Base-by-base conservation (phyloP, 768 basidiomycete species). In the Solioccasus polychromus region DNA sequence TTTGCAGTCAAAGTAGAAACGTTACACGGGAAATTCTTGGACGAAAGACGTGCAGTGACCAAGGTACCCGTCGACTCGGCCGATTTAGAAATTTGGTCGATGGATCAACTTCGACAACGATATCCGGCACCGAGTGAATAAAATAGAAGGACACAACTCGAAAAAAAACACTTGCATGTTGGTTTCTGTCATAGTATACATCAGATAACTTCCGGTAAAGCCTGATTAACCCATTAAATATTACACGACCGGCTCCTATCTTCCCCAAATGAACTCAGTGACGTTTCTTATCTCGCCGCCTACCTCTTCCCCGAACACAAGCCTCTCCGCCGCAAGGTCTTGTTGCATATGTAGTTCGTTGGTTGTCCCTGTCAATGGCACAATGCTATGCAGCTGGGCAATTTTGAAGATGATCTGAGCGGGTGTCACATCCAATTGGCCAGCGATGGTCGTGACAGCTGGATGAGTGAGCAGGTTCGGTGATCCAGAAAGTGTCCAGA, bases 401-500 rank as follows among this genome's bases (percentile, higher is more conserved):
- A 91, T 66, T 58, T 76, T 80, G 68, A 80, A 92, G 8, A 89
- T 60, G 0, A 75, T 74, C 59, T 91, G 88, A 34, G 80, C 76
- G 7, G 78, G 72, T 0, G 87, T 85, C 47, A 79, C 72, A 1
- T 69, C 63, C 20, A 77, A 68, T 19, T 64, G 68, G 15, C 69
- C 47, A 0, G 81, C 76, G 12, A 85, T 66, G 4, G 66, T 52
- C 15, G 63, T 52, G 5, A 85, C 57, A 2, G 68, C 59, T 0
- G 74, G 76, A 57, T 82, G 75, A 4, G 60, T 43, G 5, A 90
- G 68, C 8, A 91, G 68, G 14, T 59, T 69, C 4, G 88, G 83
- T 3, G 88, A 86, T n/a, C 88, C 85, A 1, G 85, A 76, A 19
- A 93, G 67, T 19, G 91, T 92, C 90, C 91, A 92, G 64, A 92